A percentile compares a stretch with the other conserved stretches of the same genome.
These are phyloP conservation scores for Hypoxylon lenormandii DNA, from an alignment of 495 filamentous ascomycete species.

Conservation along the genomic window DNA sequence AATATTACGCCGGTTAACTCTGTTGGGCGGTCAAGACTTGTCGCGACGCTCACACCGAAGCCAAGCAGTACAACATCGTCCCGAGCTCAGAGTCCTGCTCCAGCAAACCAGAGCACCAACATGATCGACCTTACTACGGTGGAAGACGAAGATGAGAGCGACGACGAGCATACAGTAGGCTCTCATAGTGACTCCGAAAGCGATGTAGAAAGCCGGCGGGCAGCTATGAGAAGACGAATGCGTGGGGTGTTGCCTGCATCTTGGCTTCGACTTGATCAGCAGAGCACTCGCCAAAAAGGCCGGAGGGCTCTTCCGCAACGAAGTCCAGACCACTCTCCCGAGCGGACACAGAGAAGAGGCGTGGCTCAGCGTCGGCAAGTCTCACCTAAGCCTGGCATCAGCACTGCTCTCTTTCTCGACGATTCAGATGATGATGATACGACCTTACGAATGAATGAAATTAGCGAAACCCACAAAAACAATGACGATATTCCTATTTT, in stretches of 20 bases:
- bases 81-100: conserved; percentile 43
- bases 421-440: conserved; percentile 62
- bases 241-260: conserved; percentile 91
- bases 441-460: conserved; percentile 38
- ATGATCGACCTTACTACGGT: conserved; percentile 46
- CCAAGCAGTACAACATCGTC: conserved; percentile 43
- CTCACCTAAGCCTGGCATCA: conserved; percentile 37
- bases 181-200: conserved; percentile 52
- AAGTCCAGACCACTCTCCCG: conserved; percentile 52
- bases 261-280: conserved; percentile 80
- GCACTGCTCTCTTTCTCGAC: conserved; percentile 57
- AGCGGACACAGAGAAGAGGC: conserved; percentile 63
- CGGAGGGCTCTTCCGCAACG: conserved; percentile 50
- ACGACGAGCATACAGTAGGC: conserved; percentile 24
- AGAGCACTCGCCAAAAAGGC: conserved; percentile 48
- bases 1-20: conserved; percentile 26
- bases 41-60: conserved; percentile 36
- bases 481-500: conserved; percentile 28
- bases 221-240: conserved; percentile 65
- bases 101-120: conserved; percentile 36
- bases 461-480: conserved; percentile 23
- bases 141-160: conserved; percentile 27
- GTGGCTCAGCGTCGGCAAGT: conserved; percentile 61
- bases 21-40: conserved; percentile 12
- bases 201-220: conserved; percentile 60